Evolutionary conservation across 805 yeast genomes (phyloP).

Genomic region (Tetrapisispora phaffii): DNA sequence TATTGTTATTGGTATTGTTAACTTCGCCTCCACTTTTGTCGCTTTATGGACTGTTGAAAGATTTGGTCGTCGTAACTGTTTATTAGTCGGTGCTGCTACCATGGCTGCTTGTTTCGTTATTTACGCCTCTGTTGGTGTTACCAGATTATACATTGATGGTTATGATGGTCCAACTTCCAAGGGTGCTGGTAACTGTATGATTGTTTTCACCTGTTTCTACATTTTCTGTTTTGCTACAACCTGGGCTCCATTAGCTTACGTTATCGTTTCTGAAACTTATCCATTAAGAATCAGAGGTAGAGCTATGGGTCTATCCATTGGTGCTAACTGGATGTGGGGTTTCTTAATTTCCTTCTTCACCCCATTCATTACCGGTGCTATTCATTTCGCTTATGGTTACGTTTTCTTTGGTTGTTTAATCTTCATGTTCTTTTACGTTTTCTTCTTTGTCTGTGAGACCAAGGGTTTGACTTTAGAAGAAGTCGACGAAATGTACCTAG

Average conservation of each 20-base stretch:
- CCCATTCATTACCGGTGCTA: slow-evolving; percentile 54
- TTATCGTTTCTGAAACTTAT: slow-evolving; percentile 58
- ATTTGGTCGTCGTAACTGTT: slow-evolving; percentile 42
- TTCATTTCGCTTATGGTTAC: slow-evolving; percentile 64
- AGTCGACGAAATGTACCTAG: slow-evolving; percentile 52
- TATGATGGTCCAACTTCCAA: slow-evolving; percentile 35
- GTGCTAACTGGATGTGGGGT: slow-evolving; percentile 60
- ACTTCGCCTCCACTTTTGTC: slow-evolving; percentile 48
- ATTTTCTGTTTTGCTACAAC: slow-evolving; percentile 66
- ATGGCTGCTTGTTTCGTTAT: slow-evolving; percentile 38
- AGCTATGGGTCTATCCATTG: slow-evolving; percentile 50
- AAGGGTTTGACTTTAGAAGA: slow-evolving; percentile 73
- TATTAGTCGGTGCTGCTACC: slow-evolving; percentile 41
- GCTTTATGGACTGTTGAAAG: slow-evolving; percentile 44
- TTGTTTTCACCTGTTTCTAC: slow-evolving; percentile 58
- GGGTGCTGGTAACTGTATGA: slow-evolving; percentile 61
- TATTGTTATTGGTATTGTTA: slow-evolving; percentile 49
- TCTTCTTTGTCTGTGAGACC: slow-evolving; percentile 64
- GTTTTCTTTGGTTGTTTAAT: slow-evolving; percentile 48
- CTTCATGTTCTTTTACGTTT: slow-evolving; percentile 49
- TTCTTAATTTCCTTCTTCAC: slow-evolving; percentile 60
- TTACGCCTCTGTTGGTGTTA: slow-evolving; percentile 56
- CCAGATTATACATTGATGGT: slow-evolving; percentile 34
- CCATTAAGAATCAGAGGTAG: slow-evolving; percentile 60
- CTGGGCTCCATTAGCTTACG: slow-evolving; percentile 66